phyloP scores from a whole-genome alignment of 805 yeast species.

The Myxozyma geophila region DNA sequence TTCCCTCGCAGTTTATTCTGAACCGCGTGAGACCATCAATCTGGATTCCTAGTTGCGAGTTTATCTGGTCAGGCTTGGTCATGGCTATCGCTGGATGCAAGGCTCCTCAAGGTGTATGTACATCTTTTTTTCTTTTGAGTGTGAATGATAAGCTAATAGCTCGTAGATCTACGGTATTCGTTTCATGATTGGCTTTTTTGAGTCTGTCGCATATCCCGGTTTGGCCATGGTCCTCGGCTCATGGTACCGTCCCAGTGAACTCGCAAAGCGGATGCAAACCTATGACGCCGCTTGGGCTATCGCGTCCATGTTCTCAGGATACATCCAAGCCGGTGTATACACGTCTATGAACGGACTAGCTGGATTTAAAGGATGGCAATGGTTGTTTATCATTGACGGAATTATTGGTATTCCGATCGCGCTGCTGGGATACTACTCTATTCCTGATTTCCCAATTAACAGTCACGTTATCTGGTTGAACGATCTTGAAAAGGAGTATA shows the following conservation, averaged over 20 bases:
- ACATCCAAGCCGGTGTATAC: constrained; percentile 62
- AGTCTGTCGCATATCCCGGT: constrained; percentile 66
- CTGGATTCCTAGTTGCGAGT: constrained; percentile 37
- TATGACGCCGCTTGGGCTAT: constrained; percentile 66
- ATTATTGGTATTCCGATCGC: constrained; percentile 33
- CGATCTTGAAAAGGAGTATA: constrained; percentile 28
- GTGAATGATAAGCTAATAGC: not conserved
- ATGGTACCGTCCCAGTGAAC: constrained; percentile 61
- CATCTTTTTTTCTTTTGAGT: not conserved
- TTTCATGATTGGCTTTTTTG: constrained; percentile 43
- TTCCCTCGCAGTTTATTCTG: constrained; percentile 50
- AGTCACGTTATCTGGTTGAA: constrained; percentile 57
- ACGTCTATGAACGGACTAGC: constrained; percentile 53
- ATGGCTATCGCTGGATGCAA: constrained; percentile 48
- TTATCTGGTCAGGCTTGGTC: constrained; percentile 50
- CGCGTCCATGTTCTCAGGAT: constrained; percentile 66
- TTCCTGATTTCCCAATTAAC: constrained; percentile 68
- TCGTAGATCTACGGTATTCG: constrained; percentile 31
- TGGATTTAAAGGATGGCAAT: constrained; percentile 68
- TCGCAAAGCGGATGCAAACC: constrained; percentile 62
- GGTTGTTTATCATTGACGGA: constrained; percentile 36
- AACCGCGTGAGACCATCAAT: constrained; percentile 41
- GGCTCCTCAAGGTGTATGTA: constrained; percentile 45
- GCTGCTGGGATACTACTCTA: constrained; percentile 43
- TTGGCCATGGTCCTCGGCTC: constrained; percentile 44